Evolutionary conservation across 2,329 filamentous ascomycete species (phyloP).

Genomic region (Ustulina deusta): DNA sequence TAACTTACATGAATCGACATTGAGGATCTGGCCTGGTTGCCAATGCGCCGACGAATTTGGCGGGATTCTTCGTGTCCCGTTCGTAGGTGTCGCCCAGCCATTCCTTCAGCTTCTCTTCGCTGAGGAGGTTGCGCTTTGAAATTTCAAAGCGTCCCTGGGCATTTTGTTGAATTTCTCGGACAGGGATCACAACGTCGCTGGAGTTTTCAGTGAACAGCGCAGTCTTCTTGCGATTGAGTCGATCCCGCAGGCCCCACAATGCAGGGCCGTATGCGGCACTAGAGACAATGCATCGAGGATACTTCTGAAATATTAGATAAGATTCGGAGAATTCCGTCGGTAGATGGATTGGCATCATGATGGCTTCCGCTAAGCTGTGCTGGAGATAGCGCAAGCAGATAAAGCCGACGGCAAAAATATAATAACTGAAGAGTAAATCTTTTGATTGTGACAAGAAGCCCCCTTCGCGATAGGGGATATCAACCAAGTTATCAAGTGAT

Average conservation of each 20-base stretch:
- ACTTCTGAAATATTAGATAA: constrained; percentile 32
- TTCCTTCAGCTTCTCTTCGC: constrained; percentile 28
- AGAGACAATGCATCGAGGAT: constrained; percentile 29
- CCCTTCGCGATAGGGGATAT: neutral
- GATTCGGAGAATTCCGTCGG: constrained; percentile 35
- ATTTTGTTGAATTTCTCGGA: constrained; percentile 27
- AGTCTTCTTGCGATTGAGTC: constrained; percentile 32
- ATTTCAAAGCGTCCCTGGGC: constrained; percentile 23
- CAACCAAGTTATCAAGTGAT: neutral
- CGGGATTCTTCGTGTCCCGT: constrained; percentile 20
- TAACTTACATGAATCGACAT: constrained; percentile 48
- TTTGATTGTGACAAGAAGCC: neutral
- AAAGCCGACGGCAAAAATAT: no score
- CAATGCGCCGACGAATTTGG: constrained; percentile 29
- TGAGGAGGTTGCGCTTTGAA: constrained; percentile 29
- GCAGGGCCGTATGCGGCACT: constrained; percentile 31
- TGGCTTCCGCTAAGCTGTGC: neutral
- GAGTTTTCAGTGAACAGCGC: constrained; percentile 26
- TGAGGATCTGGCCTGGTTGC: constrained; percentile 37
- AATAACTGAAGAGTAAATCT: neutral
- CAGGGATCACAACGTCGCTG: constrained; percentile 24
- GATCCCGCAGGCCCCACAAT: constrained; percentile 23
- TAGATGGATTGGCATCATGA: constrained; percentile 18
- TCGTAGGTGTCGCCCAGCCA: constrained; percentile 34
- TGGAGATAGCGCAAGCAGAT: neutral